Percentiles rank a stretch among this genome's conserved stretches.
These are phyloP conservation scores for Combretum micranthum DNA, from an alignment of 345 rosid genomes.

Conservation along the genomic window DNA sequence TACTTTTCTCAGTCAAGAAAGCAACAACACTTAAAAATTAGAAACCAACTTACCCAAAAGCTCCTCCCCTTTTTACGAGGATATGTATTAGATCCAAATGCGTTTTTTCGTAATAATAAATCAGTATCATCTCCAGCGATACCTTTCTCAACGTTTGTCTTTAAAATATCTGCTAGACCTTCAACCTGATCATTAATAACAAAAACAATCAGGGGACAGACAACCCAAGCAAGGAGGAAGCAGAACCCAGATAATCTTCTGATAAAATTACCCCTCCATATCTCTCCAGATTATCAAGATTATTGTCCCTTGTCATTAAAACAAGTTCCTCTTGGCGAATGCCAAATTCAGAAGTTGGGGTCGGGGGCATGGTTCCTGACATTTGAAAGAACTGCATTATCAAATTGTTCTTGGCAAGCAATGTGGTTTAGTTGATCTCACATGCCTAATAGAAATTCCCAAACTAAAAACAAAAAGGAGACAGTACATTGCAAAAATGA, in stretches of 20 bases:
- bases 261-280: conserved; percentile 70
- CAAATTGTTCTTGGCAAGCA: background rate
- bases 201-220: background rate
- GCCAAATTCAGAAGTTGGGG: conserved; percentile 45
- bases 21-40: no score
- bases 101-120: conserved; percentile 46
- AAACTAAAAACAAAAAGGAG: background rate
- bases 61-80: conserved; percentile 87
- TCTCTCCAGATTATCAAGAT: conserved; percentile 44
- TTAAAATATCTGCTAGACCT: conserved; percentile 55
- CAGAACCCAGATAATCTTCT: conserved; percentile 8
- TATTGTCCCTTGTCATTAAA: conserved; percentile 68
- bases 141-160: conserved; percentile 74
- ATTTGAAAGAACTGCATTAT: conserved; percentile 8
- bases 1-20: no score
- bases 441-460: background rate
- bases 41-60: conserved; percentile 53
- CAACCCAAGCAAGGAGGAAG: background rate
- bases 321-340: conserved; percentile 70
- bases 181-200: conserved; percentile 39
- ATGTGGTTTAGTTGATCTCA: background rate
- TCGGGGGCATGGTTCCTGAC: conserved; percentile 31
- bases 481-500: background rate
- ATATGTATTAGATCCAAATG: conserved; percentile 88
- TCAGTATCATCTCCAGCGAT: conserved; percentile 67